phyloP scores from a whole-genome alignment of 2,329 filamentous ascomycete genomes.

The Monosporascus sp. region DNA sequence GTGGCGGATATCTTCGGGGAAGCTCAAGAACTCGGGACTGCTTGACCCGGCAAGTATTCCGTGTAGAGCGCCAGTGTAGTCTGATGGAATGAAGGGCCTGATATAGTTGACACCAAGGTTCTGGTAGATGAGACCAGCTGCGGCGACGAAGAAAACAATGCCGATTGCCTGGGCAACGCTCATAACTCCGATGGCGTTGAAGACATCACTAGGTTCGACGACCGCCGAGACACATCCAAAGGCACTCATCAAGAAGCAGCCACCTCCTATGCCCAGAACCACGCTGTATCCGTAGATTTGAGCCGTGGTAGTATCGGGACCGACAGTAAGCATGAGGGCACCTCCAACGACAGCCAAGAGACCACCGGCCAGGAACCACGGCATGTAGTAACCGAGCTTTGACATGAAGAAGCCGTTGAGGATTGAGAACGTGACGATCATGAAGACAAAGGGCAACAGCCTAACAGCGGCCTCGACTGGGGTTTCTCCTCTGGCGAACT shows the following conservation, averaged over 20 bases:
- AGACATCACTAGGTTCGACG: not conserved
- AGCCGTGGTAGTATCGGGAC: constrained; percentile 11
- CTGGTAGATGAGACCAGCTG: not conserved
- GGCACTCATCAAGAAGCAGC: not conserved
- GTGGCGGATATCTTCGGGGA: not conserved
- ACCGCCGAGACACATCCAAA: not conserved
- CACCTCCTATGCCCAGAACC: constrained; percentile 26
- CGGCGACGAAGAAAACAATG: not conserved
- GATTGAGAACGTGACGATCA: constrained; percentile 28
- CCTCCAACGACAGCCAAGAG: constrained; percentile 29
- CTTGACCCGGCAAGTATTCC: not conserved
- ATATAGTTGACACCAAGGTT: no score
- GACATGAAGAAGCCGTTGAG: constrained; percentile 29
- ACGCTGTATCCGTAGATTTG: constrained; percentile 28
- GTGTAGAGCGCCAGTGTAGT: not conserved
- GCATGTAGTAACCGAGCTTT: constrained; percentile 31
- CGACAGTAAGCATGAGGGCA: constrained; percentile 28
- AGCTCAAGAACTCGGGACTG: not conserved
- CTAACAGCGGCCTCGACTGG: constrained; percentile 30
- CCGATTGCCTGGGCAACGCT: not conserved
- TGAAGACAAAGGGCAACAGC: constrained; percentile 33
- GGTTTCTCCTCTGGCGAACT: constrained; percentile 37
- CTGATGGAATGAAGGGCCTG: not conserved
- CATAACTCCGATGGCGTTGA: not conserved
- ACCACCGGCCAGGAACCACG: constrained; percentile 32